Evolutionary conservation across 2,329 filamentous ascomycete species (phyloP).

Genomic region (Pseudodiploospora longispora): DNA sequence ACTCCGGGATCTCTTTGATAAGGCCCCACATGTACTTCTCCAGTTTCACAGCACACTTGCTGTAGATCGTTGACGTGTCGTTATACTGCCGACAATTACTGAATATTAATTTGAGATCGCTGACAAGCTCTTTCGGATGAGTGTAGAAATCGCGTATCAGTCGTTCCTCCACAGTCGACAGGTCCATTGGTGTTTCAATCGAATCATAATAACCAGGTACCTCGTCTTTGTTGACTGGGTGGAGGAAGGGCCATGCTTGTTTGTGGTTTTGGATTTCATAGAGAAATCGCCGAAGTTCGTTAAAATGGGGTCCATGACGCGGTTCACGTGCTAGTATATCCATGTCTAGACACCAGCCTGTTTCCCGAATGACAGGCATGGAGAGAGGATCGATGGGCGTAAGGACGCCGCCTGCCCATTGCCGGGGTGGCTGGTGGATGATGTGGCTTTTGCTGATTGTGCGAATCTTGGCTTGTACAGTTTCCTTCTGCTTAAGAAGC

Average conservation of each 20-base stretch:
- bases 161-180: conserved; percentile 66
- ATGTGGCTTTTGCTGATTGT: conserved; percentile 66
- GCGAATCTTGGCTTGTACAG: conserved; percentile 80
- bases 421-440: conserved; percentile 56
- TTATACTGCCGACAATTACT: conserved; percentile 69
- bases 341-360: conserved; percentile 88
- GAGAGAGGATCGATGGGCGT: conserved; percentile 58
- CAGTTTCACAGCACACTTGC: conserved; percentile 64
- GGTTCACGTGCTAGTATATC: conserved; percentile 69
- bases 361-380: conserved; percentile 73
- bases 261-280: conserved; percentile 68
- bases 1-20: conserved; percentile 63
- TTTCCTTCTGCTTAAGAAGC: conserved; percentile 87
- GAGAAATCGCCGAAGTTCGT: conserved; percentile 62
- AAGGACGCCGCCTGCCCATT: conserved; percentile 56
- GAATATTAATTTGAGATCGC: conserved; percentile 62
- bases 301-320: conserved; percentile 67
- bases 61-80: conserved; percentile 65
- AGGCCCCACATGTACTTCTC: conserved; percentile 66
- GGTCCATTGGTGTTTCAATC: conserved; percentile 70
- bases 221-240: conserved; percentile 67
- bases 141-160: conserved; percentile 65
- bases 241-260: conserved; percentile 65
- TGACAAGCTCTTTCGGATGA: conserved; percentile 63
- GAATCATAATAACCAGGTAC: conserved; percentile 73